Conservation (phyloP, 768 basidiomycete genomes). For the Tulasnella sp. region DNA sequence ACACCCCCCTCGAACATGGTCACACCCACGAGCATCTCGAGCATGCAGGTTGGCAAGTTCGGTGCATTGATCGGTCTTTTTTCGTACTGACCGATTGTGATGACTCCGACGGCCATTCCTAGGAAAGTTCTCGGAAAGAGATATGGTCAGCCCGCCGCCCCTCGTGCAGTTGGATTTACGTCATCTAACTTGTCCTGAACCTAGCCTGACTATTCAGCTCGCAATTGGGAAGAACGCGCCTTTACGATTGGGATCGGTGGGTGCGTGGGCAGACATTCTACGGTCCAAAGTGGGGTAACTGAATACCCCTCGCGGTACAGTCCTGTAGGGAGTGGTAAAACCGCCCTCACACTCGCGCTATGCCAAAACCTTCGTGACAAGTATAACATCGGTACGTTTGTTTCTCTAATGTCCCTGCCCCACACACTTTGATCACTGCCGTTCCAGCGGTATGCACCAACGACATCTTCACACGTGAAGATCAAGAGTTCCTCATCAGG, state of each 20-base stretch:
- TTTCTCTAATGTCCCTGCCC: not conserved
- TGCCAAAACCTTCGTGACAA: slow-evolving; percentile 68
- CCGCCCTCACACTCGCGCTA: slow-evolving; percentile 81
- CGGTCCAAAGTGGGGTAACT: not conserved
- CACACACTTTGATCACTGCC: not conserved
- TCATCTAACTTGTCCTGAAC: not conserved
- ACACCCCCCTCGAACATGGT: slow-evolving; percentile 57
- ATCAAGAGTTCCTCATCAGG: slow-evolving; percentile 92
- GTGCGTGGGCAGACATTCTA: slow-evolving; percentile 34
- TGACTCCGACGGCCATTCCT: not conserved
- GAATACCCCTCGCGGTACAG: slow-evolving; percentile 30
- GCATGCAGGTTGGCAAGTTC: slow-evolving; percentile 50
- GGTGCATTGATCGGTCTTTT: too few species aligned
- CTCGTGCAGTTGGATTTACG: not conserved
- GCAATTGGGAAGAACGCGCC: slow-evolving; percentile 85
- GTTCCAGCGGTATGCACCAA: slow-evolving; percentile 92
- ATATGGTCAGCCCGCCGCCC: slow-evolving; percentile 33
- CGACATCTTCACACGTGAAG: slow-evolving; percentile 97
- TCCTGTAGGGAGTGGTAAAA: slow-evolving; percentile 97
- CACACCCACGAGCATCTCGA: slow-evolving; percentile 93
- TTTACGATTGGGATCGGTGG: slow-evolving; percentile 99
- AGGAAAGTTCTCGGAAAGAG: slow-evolving; percentile 89
- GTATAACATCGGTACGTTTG: slow-evolving; percentile 77
- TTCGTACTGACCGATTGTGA: not conserved
- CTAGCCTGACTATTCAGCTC: slow-evolving; percentile 59